Base-by-base conservation (phyloP, 495 filamentous ascomycete genomes). In the Xylaria nigripes region DNA sequence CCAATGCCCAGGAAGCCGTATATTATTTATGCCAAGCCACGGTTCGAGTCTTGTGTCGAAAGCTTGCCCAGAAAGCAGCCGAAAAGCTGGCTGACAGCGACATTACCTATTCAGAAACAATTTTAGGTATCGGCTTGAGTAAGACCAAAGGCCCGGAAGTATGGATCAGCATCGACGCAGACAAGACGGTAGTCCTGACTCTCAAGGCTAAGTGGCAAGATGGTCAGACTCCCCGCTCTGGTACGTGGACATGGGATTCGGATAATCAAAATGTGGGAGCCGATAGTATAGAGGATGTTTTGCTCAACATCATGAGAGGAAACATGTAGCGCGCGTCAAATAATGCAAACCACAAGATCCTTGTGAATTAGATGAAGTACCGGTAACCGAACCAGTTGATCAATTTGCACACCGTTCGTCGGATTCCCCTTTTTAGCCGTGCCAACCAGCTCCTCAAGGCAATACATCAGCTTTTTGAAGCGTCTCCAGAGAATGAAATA, bases 11-110 rank as follows among this genome's bases (percentile, higher is more conserved):
- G 9, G 64, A 68, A 40, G 60, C 62, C 6, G 55, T 54, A 9
- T 63, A 61, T 50, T 68, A 67, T 48, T 19, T 68, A 15, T 60
- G 53, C 6, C 64, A 61, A 27, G 66, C 59, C 6, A 32, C 56
- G 0, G 29, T 55, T 19, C 63, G 58, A 30, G 56, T 57, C 8
- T 24, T 68, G 4, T 51, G 50, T 5, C 46, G 57, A 7, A 56
- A 49, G 3, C 24, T 67, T 1, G 48, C 60, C 15, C 40, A 43
- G 2, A 56, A 43, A 13, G 23, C 50, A 1, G 23, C 50, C 21
- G 45, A 56, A 21, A 41, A 38, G 21, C 42, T 66, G 2, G n/a
- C 29, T 7, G 48, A 58, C 21, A 44, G 51, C 21, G 57, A 59
- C 48, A 58, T 60, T 9, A 25, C 45, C 2, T 60, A 40, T 6